phyloP scores from a whole-genome alignment of 345 rosid species.

The Carallia pectinifolia region DNA sequence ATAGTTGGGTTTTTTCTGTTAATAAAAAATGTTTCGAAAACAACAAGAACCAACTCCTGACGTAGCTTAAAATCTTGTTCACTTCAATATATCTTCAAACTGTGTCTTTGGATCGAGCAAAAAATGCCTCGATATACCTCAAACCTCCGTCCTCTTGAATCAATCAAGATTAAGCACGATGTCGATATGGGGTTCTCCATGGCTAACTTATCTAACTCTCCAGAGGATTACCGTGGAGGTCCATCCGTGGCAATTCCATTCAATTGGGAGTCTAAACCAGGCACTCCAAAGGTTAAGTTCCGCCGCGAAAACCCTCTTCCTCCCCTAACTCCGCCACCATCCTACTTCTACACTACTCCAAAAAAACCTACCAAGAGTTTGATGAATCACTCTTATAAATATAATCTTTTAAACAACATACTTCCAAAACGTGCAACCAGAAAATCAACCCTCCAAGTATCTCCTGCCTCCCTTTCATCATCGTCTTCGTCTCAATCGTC shows the following conservation, averaged over 20 bases:
- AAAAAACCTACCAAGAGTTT: background rate
- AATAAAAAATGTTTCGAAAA: too few relatives aligned
- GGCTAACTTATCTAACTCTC: background rate
- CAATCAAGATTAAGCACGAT: background rate
- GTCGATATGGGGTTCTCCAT: background rate
- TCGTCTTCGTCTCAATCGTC: background rate
- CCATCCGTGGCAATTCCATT: background rate
- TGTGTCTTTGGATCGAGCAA: background rate
- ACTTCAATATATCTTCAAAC: too few relatives aligned
- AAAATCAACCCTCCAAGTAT: background rate
- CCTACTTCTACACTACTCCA: background rate
- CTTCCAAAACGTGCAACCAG: background rate
- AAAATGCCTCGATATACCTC: background rate
- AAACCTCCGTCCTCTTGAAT: background rate
- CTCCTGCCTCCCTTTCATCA: background rate
- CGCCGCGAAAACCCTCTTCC: background rate
- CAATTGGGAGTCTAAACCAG: background rate
- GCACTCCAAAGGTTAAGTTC: background rate
- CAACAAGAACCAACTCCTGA: too few relatives aligned
- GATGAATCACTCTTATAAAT: background rate
- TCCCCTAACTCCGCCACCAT: background rate
- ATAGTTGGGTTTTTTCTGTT: too few relatives aligned
- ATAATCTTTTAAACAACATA: background rate
- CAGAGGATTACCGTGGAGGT: background rate
- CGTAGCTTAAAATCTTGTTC: too few relatives aligned